Evolutionary conservation across 1,284 basidiomycete species (phyloP).

Genomic region (Sutorius eximius): DNA sequence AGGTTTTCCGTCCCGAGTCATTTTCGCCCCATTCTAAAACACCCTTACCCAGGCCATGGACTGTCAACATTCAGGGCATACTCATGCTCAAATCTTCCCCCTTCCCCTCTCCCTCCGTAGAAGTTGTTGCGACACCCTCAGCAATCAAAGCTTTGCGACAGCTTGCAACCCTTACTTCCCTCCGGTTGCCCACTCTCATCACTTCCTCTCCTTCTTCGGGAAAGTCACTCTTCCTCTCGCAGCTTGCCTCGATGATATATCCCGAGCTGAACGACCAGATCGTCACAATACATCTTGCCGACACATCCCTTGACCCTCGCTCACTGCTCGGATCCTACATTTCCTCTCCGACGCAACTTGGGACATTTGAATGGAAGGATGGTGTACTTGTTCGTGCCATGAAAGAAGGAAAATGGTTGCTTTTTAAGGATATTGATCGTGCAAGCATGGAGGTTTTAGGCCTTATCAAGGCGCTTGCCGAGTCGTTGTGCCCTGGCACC

Average conservation of each 20-base stretch:
- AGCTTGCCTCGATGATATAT: conserved; percentile 69
- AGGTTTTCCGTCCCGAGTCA: conserved; percentile 16
- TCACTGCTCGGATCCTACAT: conserved; percentile 93
- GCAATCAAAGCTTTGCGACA: conserved; percentile 58
- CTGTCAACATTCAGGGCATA: conserved; percentile 64
- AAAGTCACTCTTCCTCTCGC: conserved; percentile 80
- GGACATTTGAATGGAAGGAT: conserved; percentile 96
- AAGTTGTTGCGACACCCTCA: conserved; percentile 69
- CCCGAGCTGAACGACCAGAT: conserved; percentile 59
- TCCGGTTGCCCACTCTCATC: conserved; percentile 78
- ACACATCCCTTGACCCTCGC: conserved; percentile 93
- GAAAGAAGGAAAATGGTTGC: conserved; percentile 89
- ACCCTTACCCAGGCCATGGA: conserved; percentile 44
- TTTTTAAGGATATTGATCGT: conserved; percentile 92
- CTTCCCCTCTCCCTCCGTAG: conserved; percentile 31
- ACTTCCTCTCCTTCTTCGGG: conserved; percentile 90
- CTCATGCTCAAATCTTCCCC: conserved; percentile 50
- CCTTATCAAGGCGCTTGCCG: conserved; percentile 78
- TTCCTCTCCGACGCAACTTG: conserved; percentile 83
- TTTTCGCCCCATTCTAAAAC: conserved; percentile 1
- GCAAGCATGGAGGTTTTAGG: conserved; percentile 87
- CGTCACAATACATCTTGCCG: conserved; percentile 87
- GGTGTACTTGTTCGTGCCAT: conserved; percentile 92
- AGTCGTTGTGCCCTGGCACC: conserved; percentile 74
- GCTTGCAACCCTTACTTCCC: conserved; percentile 67